Base-by-base conservation (phyloP, 2,329 filamentous ascomycete genomes). In the Xylariales sp. region DNA sequence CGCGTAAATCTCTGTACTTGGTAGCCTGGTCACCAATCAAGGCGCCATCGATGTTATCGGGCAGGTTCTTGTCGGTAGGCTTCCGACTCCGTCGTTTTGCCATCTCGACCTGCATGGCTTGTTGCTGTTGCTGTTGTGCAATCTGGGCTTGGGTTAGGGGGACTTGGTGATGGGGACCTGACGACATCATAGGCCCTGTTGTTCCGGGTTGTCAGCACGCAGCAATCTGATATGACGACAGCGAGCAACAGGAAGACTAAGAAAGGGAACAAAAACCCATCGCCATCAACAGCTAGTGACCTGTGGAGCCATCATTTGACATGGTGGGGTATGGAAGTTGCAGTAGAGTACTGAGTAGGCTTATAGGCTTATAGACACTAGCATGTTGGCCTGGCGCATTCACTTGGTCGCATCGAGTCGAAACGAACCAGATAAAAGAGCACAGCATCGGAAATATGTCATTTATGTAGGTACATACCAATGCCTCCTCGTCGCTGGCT, bases 1-100 rank as follows among this genome's bases (percentile, higher is more conserved):
- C 89, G 58, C 88, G 81, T 59, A 98, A 68, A 44, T 85, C 81
- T 57, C 82, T 83, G 68, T 98, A 98, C 52, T 88, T 78, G 58
- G 83, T 74, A 32, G 85, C 88, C 28, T 85, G 84, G 61, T 95
- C 86, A 48, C 86, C 88, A 49, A 95, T 80, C 46, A 88, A 79
- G 49, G 85, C 78, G 35, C 88, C 82, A 53, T 94, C 90, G 32
- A 95, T 76, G 42, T 88, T 89, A 50, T 97, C 90, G 28, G 93
- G 90, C 19, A 98, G 81, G 55, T 88, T 93, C 73, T 88, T 95
- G 65, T 98, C 93, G 44, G 89, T 96, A 1, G 93, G 93, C 65
- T 91, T 94, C 59, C 83, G 82, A 58, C 87, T 88, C 52, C 88
- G 82, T 46, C 89, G 81, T 63, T 90, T 88, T 33, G 85, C 82